Evolutionary conservation across 305 asterid species (phyloP).

Genomic region (Fraxinus platypoda): DNA sequence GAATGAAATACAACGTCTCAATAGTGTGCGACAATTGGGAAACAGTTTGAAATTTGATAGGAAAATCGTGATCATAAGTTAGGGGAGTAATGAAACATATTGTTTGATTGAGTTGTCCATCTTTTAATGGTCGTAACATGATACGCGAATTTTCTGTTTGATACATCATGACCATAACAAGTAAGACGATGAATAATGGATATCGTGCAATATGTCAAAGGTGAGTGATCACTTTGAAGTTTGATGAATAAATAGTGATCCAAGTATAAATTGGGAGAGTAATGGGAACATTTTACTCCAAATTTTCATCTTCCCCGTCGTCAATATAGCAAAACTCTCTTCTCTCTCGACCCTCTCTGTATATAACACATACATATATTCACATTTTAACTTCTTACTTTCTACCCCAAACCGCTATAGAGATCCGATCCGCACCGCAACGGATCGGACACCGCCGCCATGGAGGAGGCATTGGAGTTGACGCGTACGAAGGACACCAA

Average conservation of each 20-base stretch:
- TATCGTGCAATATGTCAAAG: not conserved
- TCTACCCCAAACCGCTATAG: not conserved
- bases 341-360: not conserved
- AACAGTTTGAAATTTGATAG: not conserved
- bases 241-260: not conserved
- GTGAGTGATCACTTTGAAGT: not conserved
- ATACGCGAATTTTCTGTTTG: not conserved
- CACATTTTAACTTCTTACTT: not conserved
- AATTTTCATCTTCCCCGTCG: not conserved
- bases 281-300: not conserved
- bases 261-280: not conserved
- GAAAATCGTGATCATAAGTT: not conserved
- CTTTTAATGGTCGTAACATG: not conserved
- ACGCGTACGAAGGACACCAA: slow-evolving; percentile 96
- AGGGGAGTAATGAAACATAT: not conserved
- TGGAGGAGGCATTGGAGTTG: slow-evolving; percentile 96
- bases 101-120: not conserved
- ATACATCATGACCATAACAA: not conserved
- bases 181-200: not conserved
- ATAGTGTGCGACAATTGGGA: not conserved
- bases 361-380: not conserved
- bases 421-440: not conserved
- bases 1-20: not conserved
- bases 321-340: not conserved
- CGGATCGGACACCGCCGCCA: slow-evolving; percentile 25